Percentiles rank a stretch among this genome's conserved stretches.
phyloP scores from a whole-genome alignment of 164 flowering plant genomes.

The Santalum album region DNA sequence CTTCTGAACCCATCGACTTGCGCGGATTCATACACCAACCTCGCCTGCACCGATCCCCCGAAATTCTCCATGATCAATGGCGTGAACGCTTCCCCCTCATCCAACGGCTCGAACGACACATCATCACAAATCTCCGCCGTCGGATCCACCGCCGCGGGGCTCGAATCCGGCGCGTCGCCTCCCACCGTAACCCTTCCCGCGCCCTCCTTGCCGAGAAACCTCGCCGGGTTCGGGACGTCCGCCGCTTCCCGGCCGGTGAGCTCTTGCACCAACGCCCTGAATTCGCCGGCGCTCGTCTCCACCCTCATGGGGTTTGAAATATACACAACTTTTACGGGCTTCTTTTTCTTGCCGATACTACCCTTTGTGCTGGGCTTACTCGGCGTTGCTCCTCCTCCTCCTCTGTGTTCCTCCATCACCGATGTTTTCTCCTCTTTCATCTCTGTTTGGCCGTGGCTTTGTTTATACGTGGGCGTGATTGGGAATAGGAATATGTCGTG shows the following conservation, averaged over 20 bases:
- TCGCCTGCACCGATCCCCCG: neutral
- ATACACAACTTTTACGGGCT: slow-evolving; percentile 27
- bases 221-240: slow-evolving; percentile 15
- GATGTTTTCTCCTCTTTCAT: too few relatives aligned
- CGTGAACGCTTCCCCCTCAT: neutral
- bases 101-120: neutral
- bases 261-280: slow-evolving; percentile 28
- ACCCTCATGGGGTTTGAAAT: slow-evolving; percentile 30
- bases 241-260: slow-evolving; percentile 32
- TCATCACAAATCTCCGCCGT: neutral
- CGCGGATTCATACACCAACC: neutral
- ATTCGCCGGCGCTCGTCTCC: slow-evolving; percentile 18
- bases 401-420: too few relatives aligned
- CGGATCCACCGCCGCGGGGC: neutral
- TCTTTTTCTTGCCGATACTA: neutral
- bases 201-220: slow-evolving; percentile 2
- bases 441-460: too few relatives aligned
- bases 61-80: neutral
- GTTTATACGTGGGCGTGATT: too few relatives aligned
- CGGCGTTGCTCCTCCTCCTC: too few relatives aligned
- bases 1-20: neutral
- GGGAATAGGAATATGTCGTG: too few relatives aligned
- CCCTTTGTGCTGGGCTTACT: too few relatives aligned
- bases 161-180: neutral
- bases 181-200: neutral